Conservation (phyloP, 768 basidiomycete species). For the Russula vinacea region DNA sequence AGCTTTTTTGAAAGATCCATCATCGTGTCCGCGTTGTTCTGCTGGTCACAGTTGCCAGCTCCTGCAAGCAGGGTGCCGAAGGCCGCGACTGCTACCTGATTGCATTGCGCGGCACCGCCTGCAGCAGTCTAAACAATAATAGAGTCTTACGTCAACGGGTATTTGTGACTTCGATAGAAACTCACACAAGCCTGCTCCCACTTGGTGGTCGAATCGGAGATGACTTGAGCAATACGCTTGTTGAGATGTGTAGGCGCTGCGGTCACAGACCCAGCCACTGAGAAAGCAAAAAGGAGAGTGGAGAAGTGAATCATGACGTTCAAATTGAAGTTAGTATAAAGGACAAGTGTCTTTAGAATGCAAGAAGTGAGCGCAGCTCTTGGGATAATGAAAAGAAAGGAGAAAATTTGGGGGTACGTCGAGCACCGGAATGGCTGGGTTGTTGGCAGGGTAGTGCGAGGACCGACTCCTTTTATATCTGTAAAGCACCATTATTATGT, state of each 20-base stretch:
- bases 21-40: conserved; percentile 50
- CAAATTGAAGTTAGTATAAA: conserved; percentile 6
- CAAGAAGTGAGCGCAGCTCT: conserved; percentile 22
- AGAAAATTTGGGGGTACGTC: conserved; percentile 16
- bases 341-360: not conserved
- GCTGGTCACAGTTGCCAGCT: conserved; percentile 42
- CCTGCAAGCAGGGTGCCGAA: conserved; percentile 60
- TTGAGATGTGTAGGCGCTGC: conserved; percentile 38
- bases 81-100: conserved; percentile 51
- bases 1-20: conserved; percentile 49
- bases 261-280: conserved; percentile 36
- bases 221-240: conserved; percentile 50
- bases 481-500: conserved; percentile 1
- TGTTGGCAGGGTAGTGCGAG: no score
- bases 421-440: conserved; percentile 2
- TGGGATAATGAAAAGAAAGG: not conserved
- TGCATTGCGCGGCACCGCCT: conserved; percentile 57
- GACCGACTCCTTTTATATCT: conserved; percentile 12
- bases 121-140: conserved; percentile 44
- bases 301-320: conserved; percentile 41
- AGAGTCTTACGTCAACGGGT: not conserved
- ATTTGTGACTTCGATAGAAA: conserved; percentile 8
- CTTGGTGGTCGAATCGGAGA: conserved; percentile 40
- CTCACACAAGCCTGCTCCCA: conserved; percentile 52
- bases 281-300: conserved; percentile 36